These are phyloP conservation scores for Schizochytrium sp. DNA, from an alignment of 108 stramenopile species.

Conservation along the genomic window DNA sequence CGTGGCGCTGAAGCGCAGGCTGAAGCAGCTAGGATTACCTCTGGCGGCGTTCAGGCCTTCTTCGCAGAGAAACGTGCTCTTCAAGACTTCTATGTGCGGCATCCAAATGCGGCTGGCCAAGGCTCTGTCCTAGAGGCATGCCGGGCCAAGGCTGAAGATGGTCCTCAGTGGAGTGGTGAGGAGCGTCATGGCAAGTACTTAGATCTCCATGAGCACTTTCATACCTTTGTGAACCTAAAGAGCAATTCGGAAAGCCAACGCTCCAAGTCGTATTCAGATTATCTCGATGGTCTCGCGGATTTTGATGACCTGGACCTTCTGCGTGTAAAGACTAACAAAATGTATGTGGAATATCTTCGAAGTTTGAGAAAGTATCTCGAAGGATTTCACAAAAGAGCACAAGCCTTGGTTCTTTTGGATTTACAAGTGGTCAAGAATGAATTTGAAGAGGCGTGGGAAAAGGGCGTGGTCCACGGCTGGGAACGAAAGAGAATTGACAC, in stretches of 20 bases:
- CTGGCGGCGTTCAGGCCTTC: background rate
- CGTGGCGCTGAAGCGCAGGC: background rate
- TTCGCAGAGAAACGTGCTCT: background rate
- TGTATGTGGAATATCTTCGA: background rate
- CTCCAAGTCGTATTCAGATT: slow-evolving; percentile 60
- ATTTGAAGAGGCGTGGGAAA: slow-evolving; percentile 59
- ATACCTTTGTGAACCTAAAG: slow-evolving; percentile 37
- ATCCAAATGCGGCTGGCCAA: background rate
- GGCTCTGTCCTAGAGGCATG: slow-evolving; percentile 53
- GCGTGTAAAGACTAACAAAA: background rate
- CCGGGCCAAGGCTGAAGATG: background rate
- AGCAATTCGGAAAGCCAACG: background rate
- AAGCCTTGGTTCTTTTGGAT: slow-evolving; percentile 63
- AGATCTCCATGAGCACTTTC: slow-evolving; percentile 58
- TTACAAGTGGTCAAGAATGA: slow-evolving; percentile 5
- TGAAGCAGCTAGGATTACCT: background rate
- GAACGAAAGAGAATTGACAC: slow-evolving; percentile 10
- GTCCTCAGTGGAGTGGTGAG: slow-evolving; percentile 64
- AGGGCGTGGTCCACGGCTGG: slow-evolving; percentile 37
- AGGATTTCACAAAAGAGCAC: slow-evolving; percentile 55
- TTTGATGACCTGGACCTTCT: slow-evolving; percentile 58
- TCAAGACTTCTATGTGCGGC: slow-evolving; percentile 27
- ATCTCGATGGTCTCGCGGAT: slow-evolving; percentile 56
- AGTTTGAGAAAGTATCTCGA: slow-evolving; percentile 17
- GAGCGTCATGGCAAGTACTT: slow-evolving; percentile 70